Evolutionary conservation across 176 grass and related monocot genomes (phyloP).

Genomic region (Otatea glauca): DNA sequence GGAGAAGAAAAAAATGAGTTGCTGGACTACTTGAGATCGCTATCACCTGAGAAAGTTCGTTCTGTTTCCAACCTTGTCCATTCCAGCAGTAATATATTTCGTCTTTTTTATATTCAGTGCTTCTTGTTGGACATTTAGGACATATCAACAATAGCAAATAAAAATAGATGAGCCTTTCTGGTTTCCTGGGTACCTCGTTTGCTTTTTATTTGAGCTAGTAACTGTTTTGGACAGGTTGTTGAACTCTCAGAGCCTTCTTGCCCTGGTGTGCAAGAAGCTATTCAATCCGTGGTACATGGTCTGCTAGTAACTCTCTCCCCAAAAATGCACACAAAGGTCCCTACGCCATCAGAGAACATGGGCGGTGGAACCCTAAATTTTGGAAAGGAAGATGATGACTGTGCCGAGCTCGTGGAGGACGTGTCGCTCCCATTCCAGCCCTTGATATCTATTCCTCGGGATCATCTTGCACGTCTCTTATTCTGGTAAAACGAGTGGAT

Average conservation of each 20-base stretch:
- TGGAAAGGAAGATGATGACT: conserved; percentile 56
- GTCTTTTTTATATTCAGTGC: background rate
- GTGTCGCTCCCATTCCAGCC: conserved; percentile 70
- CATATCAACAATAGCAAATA: background rate
- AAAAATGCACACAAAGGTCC: conserved; percentile 66
- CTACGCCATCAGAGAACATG: conserved; percentile 47
- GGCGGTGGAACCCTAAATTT: conserved; percentile 55
- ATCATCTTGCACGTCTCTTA: conserved; percentile 84
- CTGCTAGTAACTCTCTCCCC: conserved; percentile 84
- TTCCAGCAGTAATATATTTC: conserved; percentile 1
- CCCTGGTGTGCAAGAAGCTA: conserved; percentile 70
- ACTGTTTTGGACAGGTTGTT: conserved; percentile 63
- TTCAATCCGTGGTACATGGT: conserved; percentile 85
- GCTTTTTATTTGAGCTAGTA: conserved; percentile 36
- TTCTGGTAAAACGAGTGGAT: conserved; percentile 74
- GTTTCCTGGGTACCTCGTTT: background rate
- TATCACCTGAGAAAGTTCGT: conserved; percentile 80
- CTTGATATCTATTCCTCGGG: conserved; percentile 72
- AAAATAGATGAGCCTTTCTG: background rate
- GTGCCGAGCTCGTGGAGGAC: conserved; percentile 71
- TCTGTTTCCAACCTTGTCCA: background rate
- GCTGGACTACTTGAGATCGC: conserved; percentile 85
- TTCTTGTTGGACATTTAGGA: background rate
- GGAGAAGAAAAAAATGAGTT: conserved; percentile 93
- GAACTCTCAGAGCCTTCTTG: conserved; percentile 85